Evolutionary conservation across 2,329 filamentous ascomycete species (phyloP).

Genomic region (Paracorniculantispora psalliotae): DNA sequence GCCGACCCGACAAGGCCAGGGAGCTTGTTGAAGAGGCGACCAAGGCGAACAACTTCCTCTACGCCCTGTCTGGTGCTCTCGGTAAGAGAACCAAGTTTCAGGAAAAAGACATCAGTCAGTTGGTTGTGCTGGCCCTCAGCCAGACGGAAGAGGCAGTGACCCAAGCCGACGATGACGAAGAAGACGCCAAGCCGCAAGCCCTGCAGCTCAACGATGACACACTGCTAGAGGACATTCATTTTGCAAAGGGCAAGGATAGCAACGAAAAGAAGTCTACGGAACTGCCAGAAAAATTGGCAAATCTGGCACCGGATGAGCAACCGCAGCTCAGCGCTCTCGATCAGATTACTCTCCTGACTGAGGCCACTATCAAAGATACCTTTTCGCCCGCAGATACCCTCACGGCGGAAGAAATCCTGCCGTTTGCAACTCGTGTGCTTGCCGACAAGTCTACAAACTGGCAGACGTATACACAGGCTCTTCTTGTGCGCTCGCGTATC

Average conservation of each 20-base stretch:
- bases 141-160: constrained; percentile 30
- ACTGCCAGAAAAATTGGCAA: constrained; percentile 58
- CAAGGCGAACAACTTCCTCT: constrained; percentile 64
- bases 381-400: constrained; percentile 77
- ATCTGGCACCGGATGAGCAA: constrained; percentile 71
- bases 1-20: constrained; percentile 70
- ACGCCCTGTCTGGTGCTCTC: constrained; percentile 77
- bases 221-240: constrained; percentile 79
- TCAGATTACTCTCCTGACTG: constrained; percentile 84
- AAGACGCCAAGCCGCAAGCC: constrained; percentile 52
- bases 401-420: constrained; percentile 88
- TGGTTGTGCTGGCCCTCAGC: constrained; percentile 86
- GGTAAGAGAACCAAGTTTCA: constrained; percentile 83
- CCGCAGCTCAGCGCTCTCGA: constrained; percentile 78
- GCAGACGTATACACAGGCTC: constrained; percentile 94
- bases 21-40: constrained; percentile 66
- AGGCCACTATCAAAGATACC: constrained; percentile 82
- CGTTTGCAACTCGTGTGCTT: constrained; percentile 84
- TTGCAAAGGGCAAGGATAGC: constrained; percentile 51
- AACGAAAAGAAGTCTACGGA: constrained; percentile 31
- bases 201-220: constrained; percentile 89
- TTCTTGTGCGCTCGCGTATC: constrained; percentile 83
- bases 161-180: constrained; percentile 16
- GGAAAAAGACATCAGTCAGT: constrained; percentile 74
- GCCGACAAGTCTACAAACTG: constrained; percentile 89